Base-by-base conservation (phyloP, 2,329 filamentous ascomycete genomes). In the Zymoseptoria crescenta region DNA sequence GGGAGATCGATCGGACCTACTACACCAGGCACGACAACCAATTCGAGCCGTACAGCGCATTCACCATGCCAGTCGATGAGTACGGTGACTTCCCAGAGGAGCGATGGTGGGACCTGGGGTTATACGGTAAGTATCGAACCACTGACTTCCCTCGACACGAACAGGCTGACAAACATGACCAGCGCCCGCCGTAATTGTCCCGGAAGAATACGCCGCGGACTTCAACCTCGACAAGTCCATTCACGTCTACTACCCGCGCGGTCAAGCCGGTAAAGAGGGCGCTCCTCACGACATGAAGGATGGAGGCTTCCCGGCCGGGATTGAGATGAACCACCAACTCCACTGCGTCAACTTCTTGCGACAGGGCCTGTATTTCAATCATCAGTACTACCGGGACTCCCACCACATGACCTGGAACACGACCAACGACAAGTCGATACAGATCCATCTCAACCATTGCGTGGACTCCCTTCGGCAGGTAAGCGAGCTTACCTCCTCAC, bases 341-440 rank as follows among this genome's bases (percentile, higher is more conserved):
- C 53, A 55, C 24, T 55, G 53, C 24, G 19, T 55, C 19, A 48
- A 55, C 30, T 55, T 55, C 19, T 5, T 55, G 13, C 19, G 53
- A 7, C 53, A 55, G 16, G 53, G 28, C 53, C 21, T 55, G 27
- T 55, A 41, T 19, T 55, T 55, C n/a, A 55, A 55, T 10, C 30
- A 55, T 10, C 13, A 55, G 19, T 55, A 55, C 30, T 55, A 55
- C 41, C 53, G 53, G n/a, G 30, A 55, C 19, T 45, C 8, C 13
- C 27, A 55, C 27, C n/a, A n/a, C 4, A 20, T 35, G n/a, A 19
- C 27, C 30, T 55, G 53, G 53, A 55, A 35, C 9, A 21, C 30
- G 16, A 20, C n/a, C 5, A 20, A 35, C 30, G 28, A 35, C 1
- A 20, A 55, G n/a, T 9, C 21, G 3, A 10, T 55, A 48, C 28